A percentile compares a stretch with the other conserved stretches of the same genome.
Evolutionary conservation across 495 filamentous ascomycete species (phyloP).

Genomic region (Umbilicaria muhlenbergii): DNA sequence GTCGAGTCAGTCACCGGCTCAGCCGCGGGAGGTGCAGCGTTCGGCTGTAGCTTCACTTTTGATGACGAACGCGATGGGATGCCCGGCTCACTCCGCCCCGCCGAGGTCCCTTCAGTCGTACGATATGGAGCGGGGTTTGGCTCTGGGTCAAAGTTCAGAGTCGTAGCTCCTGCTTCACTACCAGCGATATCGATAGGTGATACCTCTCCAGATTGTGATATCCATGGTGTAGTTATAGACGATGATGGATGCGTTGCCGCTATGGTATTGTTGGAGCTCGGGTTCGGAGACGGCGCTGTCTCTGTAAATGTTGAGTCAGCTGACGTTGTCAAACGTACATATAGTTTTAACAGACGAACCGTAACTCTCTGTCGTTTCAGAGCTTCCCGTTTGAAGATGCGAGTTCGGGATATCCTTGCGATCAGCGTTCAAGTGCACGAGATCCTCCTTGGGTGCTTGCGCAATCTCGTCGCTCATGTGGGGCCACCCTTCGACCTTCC

Average conservation of each 20-base stretch:
- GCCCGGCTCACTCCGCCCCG: slow-evolving; percentile 16
- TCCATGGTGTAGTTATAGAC: no score
- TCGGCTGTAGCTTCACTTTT: slow-evolving; percentile 43
- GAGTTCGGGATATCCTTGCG: slow-evolving; percentile 11
- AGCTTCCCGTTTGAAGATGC: neutral
- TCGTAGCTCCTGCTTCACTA: no score
- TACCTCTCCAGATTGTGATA: no score
- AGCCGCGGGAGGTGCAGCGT: slow-evolving; percentile 26
- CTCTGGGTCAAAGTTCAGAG: no score
- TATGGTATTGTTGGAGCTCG: no score
- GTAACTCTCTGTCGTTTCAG: neutral
- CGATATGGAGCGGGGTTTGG: no score
- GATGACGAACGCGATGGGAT: slow-evolving; percentile 56
- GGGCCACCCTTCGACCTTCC: slow-evolving; percentile 13
- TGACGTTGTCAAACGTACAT: no score
- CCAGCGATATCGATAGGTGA: no score
- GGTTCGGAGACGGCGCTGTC: no score
- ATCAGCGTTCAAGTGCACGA: slow-evolving; percentile 6
- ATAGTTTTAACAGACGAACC: neutral
- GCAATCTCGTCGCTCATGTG: slow-evolving; percentile 33
- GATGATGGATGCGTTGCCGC: no score
- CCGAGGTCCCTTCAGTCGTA: no score
- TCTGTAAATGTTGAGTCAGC: no score
- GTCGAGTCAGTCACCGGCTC: slow-evolving; percentile 51
- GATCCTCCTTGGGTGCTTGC: slow-evolving; percentile 21